phyloP scores from a whole-genome alignment of 2,329 filamentous ascomycete genomes.

The Aciculosporium take region DNA sequence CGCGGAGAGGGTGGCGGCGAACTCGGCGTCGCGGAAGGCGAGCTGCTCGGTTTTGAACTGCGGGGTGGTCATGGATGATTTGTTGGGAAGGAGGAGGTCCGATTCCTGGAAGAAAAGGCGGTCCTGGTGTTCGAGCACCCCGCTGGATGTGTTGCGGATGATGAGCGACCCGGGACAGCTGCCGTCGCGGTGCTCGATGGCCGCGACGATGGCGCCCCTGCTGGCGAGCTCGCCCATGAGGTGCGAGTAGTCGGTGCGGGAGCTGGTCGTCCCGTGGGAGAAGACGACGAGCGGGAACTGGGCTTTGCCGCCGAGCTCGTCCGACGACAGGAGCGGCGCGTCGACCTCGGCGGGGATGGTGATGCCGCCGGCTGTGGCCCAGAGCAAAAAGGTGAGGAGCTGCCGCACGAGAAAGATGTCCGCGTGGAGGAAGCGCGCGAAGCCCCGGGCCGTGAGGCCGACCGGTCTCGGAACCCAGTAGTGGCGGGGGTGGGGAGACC shows the following conservation, averaged over 20 bases:
- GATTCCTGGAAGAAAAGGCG: slow-evolving; percentile 22
- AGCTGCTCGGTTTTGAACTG: slow-evolving; percentile 32
- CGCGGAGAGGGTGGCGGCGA: slow-evolving; percentile 28
- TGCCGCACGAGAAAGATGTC: slow-evolving; percentile 28
- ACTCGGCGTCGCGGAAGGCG: slow-evolving; percentile 35
- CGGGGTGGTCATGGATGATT: slow-evolving; percentile 19
- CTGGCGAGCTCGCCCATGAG: slow-evolving; percentile 36
- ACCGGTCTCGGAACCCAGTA: slow-evolving; percentile 31
- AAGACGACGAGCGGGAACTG: slow-evolving; percentile 33
- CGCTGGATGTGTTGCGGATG: no score
- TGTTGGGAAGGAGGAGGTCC: slow-evolving; percentile 17
- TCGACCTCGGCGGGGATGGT: slow-evolving; percentile 34
- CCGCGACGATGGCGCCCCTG: slow-evolving; percentile 33
- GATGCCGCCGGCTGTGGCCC: slow-evolving; percentile 27
- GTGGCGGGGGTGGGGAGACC: slow-evolving; percentile 19
- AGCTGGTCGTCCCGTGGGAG: slow-evolving; percentile 37
- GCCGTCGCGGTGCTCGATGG: slow-evolving; percentile 38
- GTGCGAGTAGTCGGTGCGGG: slow-evolving; percentile 36
- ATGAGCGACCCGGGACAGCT: slow-evolving; percentile 32
- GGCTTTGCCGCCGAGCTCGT: background rate
- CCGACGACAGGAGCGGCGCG: slow-evolving; percentile 21
- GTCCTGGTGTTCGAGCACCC: no score
- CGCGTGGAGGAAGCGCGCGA: slow-evolving; percentile 29
- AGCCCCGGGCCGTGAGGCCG: slow-evolving; percentile 29
- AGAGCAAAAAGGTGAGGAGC: slow-evolving; percentile 28